Evolutionary conservation across 768 basidiomycete genomes (phyloP).

Genomic region (Pleurotus giganteus): DNA sequence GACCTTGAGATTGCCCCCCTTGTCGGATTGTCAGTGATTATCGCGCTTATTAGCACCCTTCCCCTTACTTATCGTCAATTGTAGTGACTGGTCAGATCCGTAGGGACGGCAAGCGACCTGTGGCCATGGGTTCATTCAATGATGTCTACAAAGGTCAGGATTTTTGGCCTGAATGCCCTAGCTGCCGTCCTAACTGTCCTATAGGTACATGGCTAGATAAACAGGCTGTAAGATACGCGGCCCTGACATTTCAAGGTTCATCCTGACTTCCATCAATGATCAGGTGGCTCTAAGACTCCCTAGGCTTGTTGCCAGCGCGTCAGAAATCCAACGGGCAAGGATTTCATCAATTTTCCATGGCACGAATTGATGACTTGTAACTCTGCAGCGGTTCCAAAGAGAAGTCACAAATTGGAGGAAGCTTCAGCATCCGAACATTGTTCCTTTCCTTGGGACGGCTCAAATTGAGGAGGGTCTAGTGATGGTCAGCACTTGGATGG

Average conservation of each 20-base stretch:
- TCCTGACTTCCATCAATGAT: too few species aligned
- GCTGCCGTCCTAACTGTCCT: not conserved
- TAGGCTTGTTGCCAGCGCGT: conserved; percentile 29
- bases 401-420: conserved; percentile 42
- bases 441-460: conserved; percentile 33
- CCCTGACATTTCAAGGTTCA: too few species aligned
- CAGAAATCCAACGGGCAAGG: conserved; percentile 32
- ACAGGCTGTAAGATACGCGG: conserved; percentile 24
- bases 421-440: conserved; percentile 37
- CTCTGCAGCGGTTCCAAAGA: conserved; percentile 36
- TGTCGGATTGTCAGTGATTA: conserved; percentile 34
- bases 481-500: conserved; percentile 41
- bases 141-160: conserved; percentile 37
- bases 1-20: conserved; percentile 38
- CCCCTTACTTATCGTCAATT: not conserved
- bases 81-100: conserved; percentile 42
- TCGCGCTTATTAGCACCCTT: not conserved
- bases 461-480: conserved; percentile 2
- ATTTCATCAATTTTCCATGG: not conserved
- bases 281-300: conserved; percentile 41
- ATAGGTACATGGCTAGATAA: conserved; percentile 42
- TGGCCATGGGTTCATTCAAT: conserved; percentile 34
- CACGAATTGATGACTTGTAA: not conserved
- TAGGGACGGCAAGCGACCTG: conserved; percentile 24
- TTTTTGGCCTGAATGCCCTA: not conserved